Conservation (phyloP, 164 flowering plant genomes). For the Sedum album region DNA sequence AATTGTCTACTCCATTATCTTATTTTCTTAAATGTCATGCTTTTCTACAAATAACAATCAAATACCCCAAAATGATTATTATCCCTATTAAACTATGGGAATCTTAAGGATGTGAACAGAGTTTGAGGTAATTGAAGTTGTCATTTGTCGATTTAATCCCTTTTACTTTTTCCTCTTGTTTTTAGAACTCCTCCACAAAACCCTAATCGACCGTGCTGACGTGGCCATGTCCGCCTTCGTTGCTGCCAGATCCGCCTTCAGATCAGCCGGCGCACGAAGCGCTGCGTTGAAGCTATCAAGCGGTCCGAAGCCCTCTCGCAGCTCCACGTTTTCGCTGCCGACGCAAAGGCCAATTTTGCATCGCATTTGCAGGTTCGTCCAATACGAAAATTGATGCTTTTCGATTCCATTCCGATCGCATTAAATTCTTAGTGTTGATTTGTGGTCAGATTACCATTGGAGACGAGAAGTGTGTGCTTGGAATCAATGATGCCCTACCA, state of each 20-base stretch:
- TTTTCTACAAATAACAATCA: too few relatives aligned
- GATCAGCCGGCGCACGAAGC: conserved; percentile 32
- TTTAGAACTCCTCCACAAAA: background rate
- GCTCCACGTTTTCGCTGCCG: conserved; percentile 35
- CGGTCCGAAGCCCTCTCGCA: conserved; percentile 26
- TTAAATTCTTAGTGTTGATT: background rate
- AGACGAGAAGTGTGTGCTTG: conserved; percentile 48
- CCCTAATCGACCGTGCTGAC: background rate
- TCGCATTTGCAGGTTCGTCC: conserved; percentile 16
- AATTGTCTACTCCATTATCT: too few relatives aligned
- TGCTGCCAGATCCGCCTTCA: conserved; percentile 47
- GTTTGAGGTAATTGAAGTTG: too few relatives aligned
- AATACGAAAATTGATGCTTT: background rate
- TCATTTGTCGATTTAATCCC: too few relatives aligned
- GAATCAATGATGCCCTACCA: conserved; percentile 75
- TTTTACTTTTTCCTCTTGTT: background rate
- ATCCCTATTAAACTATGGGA: too few relatives aligned
- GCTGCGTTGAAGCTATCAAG: conserved; percentile 26
- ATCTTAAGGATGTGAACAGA: too few relatives aligned
- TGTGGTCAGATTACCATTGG: conserved; percentile 52
- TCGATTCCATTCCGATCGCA: background rate
- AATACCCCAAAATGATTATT: too few relatives aligned
- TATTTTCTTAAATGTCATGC: too few relatives aligned
- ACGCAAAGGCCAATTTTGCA: conserved; percentile 34
- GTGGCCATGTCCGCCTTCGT: conserved; percentile 13